Evolutionary conservation across 106 monocot species (phyloP), one percentile per base, ranked within the genome.

Genomic region (Triglochin maritima): DNA sequence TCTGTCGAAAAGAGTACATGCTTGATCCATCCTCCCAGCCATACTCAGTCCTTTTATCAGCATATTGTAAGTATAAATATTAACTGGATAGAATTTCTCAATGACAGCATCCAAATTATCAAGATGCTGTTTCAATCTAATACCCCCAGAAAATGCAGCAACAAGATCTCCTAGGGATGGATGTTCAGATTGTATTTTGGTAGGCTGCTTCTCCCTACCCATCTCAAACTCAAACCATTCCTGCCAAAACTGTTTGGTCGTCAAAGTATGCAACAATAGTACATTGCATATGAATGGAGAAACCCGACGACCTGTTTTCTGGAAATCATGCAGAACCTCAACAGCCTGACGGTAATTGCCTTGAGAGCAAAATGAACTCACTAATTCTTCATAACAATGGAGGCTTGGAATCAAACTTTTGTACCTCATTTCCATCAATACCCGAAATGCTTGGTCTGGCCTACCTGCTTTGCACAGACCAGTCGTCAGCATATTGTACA

Each of bases 201-300:
- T 67, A 52, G 17, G 46, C 62, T 44, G 69, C 50, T 68, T 62
- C 29, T 29, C 29, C 1, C 29, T 29, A 29, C 29, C 29, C 29
- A 29, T 29, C 29, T 29, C 54, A 41, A 66, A 60, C 46, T 70
- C 52, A 65, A 67, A 17, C 89, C 89, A 94, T 62, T 78, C 73
- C 53, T 42, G 55, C 10, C 84, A 59, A 44, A 95, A 79, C 3
- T 81, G 74, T n/a, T n/a, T 56, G 17, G 66, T 68, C 75, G 79
- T 90, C 70, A 90, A 72, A 9, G 83, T 81, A 56, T 95, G 90
- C 67, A 87, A 59, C 63, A 95, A 69, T 7, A 95, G 67, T 46
- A 85, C 75, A 73, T 95, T 95, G 67, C 85, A 90, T 41, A 90
- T 61, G 75, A 85, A 95, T 44, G 90, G 67, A 57, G 95, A 90